Base-by-base conservation (phyloP, 2,329 filamentous ascomycete species). In the Fusarium haematococcum region DNA sequence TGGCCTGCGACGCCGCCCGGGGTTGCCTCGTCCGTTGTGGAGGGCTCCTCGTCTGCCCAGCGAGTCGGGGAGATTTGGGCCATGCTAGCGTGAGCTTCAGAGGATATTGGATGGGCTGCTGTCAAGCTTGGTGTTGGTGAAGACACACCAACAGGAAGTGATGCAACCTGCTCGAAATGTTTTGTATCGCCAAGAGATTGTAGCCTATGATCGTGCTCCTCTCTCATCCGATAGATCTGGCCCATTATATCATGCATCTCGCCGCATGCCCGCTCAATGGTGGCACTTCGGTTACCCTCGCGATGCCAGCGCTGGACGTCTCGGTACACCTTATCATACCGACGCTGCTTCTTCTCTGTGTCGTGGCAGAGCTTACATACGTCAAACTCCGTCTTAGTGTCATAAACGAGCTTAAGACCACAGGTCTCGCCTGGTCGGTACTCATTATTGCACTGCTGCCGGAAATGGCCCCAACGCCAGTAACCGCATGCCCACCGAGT, bases 351-450 rank as follows among this genome's bases (percentile, higher is more conserved):
- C 84, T 93, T 95, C 80, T 95, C 92, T 77, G 95, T 95, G 84
- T 97, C 95, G 80, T 95, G 92, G 86, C 96, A 98, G 73, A 95
- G 88, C 81, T 93, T 94, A 88, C 96, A 98, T 78, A 91, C 90
- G 65, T 90, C 89, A 50, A 83, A 78, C 63, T 92, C 87, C 68
- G 87, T 86, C 74, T 90, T 87, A 27, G 94, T 95, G 77, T 91
- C 86, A 86, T 93, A 95, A 80, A 98, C 92, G 74, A 98, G 90
- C 85, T 95, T 97, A 85, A 98, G 92, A 71, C 96, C 96, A 85
- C 96, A 98, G 39, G 96, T 98, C 88, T 98, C 96, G 79, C 96
- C 96, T 76, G 94, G 97, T 75, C 96, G 94, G 86, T 97, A 97
- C 83, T 98, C 96, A 84, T 95, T 95, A 84, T 93, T 92, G 89